Evolutionary conservation across 352 stramenopile species (phyloP), one percentile per base, ranked within the genome.

Genomic region (Globisporangium uncinulatum): DNA sequence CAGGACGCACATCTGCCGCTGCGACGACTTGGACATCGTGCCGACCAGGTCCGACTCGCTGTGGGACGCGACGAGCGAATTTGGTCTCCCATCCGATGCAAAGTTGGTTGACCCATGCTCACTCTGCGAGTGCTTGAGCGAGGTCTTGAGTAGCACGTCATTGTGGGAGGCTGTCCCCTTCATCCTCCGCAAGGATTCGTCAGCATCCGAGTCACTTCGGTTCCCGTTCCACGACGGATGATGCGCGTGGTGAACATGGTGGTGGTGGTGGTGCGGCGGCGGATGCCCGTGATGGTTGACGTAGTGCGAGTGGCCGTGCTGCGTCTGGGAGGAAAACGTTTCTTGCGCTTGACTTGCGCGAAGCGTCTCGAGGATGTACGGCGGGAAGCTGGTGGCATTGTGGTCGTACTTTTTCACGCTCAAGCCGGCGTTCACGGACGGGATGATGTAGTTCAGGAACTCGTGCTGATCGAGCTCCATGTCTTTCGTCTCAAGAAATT

Each of bases 381-480:
- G 52, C n/a, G 54, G 46, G 19, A 52, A 49, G 21, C 6, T 59
- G 15, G 39, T 13, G 20, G 21, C 10, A 3, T 15, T 66, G 11
- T 58, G 45, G 32, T 70, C 65, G 19, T 66, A 66, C 19, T 75
- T 73, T n/a, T 68, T 65, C 36, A 70, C 52, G n/a, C 70, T 72
- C 39, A 92, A 69, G 4, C 83, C 83, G 1, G 76, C 83, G n/a
- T 79, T 86, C 9, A 92, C 80, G 0, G 83, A 87, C 19, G 83
- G 83, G 32, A 92, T 87, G 48, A 92, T 88, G 61, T 89, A 92
- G 53, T 77, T 74, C 17, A 92, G 59, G 46, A 92, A 90, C 59
- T 92, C 83, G 45, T 77, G 74, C 65, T 91, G 77, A 46, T 92
- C 83, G n/a, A 89, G 61, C 42, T 90, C 76, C 76, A 92, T 87